Base-by-base conservation (phyloP, 441 rosid species). In the Populus hybrid region DNA sequence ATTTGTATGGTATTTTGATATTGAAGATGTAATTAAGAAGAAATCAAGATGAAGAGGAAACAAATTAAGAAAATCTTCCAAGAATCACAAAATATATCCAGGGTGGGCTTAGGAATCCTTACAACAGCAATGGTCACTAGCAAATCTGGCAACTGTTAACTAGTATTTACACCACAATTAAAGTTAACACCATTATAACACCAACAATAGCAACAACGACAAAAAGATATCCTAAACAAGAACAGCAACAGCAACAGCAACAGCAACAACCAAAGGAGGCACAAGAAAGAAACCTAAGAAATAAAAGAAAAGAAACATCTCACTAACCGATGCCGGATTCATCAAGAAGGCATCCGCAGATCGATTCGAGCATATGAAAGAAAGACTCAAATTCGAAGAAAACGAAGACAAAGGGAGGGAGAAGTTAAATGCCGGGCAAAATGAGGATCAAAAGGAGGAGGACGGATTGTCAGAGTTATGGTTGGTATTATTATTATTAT, bases 381-480 rank as follows among this genome's bases (percentile, higher is more conserved):
- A 28, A 28, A 28, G 30, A 28, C 3, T 28, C 30, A 28, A 28
- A 28, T 28, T 28, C 30, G 14, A 21, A 30, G 64, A 19, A 5
- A 71, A 9, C 32, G 5, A 68, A 21, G 18, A 16, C 53, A 30
- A 28, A 28, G 3, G 30, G 30, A 71, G 40, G 42, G 28, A 76
- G 38, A 69, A 72, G 73, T 82, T 83, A 92, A 85, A 88, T 85
- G 75, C 79, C 75, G 59, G 95, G 97, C 81, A 90, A 84, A 89
- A 90, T 89, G 87, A 91, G 92, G 77, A 91, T 87, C 73, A 89
- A 86, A 76, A 88, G 91, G 79, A 91, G 85, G 61, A 53, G n/a
- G 9, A 53, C 0, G 7, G 1, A 53, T 6, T 14, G 61, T 53
- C 61, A 18, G 61, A 18, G 2, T 53, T 53, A 28, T 28, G 30